Evolutionary conservation across 1,284 basidiomycete species (phyloP), one percentile per base, ranked within the genome.

Genomic region (Microbotryum saponariae): DNA sequence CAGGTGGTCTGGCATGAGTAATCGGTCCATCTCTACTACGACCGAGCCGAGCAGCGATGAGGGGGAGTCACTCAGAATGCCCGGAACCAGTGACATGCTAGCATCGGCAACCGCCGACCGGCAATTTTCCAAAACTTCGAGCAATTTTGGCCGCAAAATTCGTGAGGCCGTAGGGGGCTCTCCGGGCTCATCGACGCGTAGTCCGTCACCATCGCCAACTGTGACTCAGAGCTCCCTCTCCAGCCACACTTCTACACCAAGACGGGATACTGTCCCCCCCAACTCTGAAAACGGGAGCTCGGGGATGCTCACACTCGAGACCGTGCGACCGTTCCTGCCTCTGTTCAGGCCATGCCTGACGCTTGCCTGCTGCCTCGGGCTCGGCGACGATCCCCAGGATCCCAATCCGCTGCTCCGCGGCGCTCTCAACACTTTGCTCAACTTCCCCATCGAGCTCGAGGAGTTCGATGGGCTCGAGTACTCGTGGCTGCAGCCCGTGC

Each of bases 381-480:
- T 64, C 29, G 25, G 49, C 21, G 37, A 45, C 5, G 45, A 54
- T 8, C 33, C 56, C 18, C 58, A 63, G 29, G 60, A 65, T 14
- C 60, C 56, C 12, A 62, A 58, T 6, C 63, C 66, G 1, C 33
- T 56, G 20, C 55, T 69, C 3, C 54, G 60, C 31, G 53, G 62
- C 46, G 65, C 67, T 18, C 54, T 72, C 59, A 68, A 64, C 56
- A 52, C 68, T 0, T 59, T 72, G 5, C 61, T 72, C 42, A 71
- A 71, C 57, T 71, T 67, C 31, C 67, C 67, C 2, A 20, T 65
- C 51, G 65, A 65, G 46, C 62, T 70, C 54, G 66, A 69, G 20
- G 68, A 67, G 56, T 60, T 71, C 51, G 63, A 64, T 23, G 65
- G 65, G 21, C 63, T 55, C 53, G 54, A 59, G 6, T 51, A 46